Conservation (phyloP, 1,284 basidiomycete genomes). For the Coniophora puteana region DNA sequence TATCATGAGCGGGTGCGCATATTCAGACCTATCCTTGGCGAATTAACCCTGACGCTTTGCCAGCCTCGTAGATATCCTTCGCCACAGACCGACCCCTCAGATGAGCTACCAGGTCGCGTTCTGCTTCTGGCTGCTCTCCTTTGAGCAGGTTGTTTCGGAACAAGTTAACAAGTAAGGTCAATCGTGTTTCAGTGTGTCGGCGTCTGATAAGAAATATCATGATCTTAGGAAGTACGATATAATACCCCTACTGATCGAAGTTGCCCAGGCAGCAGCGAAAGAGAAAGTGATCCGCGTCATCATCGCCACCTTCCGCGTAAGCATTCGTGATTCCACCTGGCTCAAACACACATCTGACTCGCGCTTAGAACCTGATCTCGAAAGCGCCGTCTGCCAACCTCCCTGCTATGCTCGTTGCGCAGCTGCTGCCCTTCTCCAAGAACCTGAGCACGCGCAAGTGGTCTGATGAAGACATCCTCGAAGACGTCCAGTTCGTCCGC, state of each 20-base stretch:
- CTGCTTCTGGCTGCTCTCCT: conserved; percentile 93
- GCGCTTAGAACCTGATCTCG: conserved; percentile 74
- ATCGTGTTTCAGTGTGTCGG: not conserved
- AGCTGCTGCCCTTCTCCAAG: conserved; percentile 83
- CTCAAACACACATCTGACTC: not conserved
- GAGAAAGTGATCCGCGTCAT: conserved; percentile 98
- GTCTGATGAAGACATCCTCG: conserved; percentile 92
- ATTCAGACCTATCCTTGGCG: too few relatives aligned
- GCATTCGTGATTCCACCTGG: conserved; percentile 14
- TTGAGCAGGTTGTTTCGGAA: conserved; percentile 81
- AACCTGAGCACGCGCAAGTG: conserved; percentile 86
- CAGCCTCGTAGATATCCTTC: conserved; percentile 78
- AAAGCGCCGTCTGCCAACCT: conserved; percentile 84
- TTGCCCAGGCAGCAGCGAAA: conserved; percentile 90
- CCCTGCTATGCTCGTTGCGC: conserved; percentile 88
- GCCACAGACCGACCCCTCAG: conserved; percentile 78
- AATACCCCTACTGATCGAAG: conserved; percentile 81
- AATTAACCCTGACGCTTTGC: conserved; percentile 2
- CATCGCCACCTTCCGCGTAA: conserved; percentile 85
- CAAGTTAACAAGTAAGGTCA: conserved; percentile 73
- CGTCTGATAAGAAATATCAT: not conserved
- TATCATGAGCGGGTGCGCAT: conserved; percentile 59
- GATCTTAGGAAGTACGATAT: conserved; percentile 82
- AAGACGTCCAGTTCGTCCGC: conserved; percentile 85
- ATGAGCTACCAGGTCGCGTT: conserved; percentile 93